phyloP scores from a whole-genome alignment of 495 filamentous ascomycete genomes.

The Venustampulla echinocandica region DNA sequence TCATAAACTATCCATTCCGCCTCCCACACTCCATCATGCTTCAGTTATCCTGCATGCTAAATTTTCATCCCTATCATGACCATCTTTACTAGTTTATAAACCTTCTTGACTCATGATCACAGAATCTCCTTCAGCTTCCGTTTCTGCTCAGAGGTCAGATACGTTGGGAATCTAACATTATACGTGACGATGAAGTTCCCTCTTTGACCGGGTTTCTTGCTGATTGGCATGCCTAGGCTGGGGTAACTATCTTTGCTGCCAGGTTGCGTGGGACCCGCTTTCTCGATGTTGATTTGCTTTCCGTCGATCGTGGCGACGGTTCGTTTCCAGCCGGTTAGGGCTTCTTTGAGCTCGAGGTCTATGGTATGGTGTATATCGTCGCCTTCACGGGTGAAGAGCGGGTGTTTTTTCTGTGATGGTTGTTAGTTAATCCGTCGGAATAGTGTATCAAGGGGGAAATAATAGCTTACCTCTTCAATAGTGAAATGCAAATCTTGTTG shows the following conservation, averaged over 20 bases:
- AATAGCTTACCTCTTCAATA: conserved; percentile 71
- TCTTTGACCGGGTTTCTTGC: conserved; percentile 73
- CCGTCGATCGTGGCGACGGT: conserved; percentile 91
- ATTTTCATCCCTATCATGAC: too few species aligned
- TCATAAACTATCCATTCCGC: too few species aligned
- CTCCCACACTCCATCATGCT: too few species aligned
- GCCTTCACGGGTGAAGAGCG: conserved; percentile 71
- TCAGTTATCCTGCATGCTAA: too few species aligned
- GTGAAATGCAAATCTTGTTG: conserved; percentile 94
- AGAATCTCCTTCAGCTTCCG: conserved; percentile 68
- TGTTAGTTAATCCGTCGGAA: conserved; percentile 14
- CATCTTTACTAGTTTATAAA: too few species aligned
- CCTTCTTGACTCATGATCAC: conserved; percentile 19
- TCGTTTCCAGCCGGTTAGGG: conserved; percentile 88
- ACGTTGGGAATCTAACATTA: conserved; percentile 82
- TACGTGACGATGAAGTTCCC: conserved; percentile 86
- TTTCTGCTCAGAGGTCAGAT: conserved; percentile 68
- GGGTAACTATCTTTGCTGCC: conserved; percentile 76
- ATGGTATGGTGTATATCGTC: conserved; percentile 74
- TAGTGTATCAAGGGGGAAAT: background rate
- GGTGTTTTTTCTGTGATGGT: conserved; percentile 65
- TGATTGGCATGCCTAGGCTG: conserved; percentile 79
- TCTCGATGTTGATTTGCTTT: conserved; percentile 66
- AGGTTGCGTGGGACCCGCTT: conserved; percentile 75
- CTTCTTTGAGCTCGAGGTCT: conserved; percentile 85